A percentile compares a stretch with the other conserved stretches of the same genome.
Evolutionary conservation across 2,329 filamentous ascomycete genomes (phyloP).

Genomic region (Thermothelomyces thermophilus): DNA sequence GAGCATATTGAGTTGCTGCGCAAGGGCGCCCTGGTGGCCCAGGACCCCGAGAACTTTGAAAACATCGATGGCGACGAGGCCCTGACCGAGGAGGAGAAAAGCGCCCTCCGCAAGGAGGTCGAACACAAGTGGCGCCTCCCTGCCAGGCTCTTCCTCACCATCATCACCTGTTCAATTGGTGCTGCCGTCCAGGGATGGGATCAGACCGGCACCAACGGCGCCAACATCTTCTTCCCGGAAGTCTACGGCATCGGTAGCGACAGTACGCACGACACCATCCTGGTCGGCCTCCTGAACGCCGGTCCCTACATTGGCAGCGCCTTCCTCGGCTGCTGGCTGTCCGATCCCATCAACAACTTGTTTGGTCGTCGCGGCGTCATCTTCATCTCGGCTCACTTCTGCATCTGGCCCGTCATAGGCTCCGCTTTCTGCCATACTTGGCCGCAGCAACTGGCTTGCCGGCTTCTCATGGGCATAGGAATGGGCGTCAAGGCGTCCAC

Average conservation of each 20-base stretch:
- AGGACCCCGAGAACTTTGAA: conserved; percentile 58
- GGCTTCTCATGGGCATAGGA: conserved; percentile 68
- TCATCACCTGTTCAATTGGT: conserved; percentile 60
- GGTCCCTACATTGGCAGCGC: conserved; percentile 44
- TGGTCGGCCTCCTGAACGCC: conserved; percentile 62
- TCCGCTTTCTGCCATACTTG: conserved; percentile 65
- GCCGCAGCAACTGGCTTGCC: conserved; percentile 62
- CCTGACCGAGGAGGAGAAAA: conserved; percentile 54
- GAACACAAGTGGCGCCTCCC: conserved; percentile 64
- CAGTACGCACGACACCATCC: conserved; percentile 32
- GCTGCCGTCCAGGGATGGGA: conserved; percentile 67
- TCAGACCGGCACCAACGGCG: conserved; percentile 57
- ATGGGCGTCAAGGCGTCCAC: conserved; percentile 69
- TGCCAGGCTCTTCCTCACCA: conserved; percentile 56
- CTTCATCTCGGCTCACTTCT: conserved; percentile 68
- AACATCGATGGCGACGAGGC: conserved; percentile 49
- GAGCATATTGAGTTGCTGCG: conserved; percentile 54
- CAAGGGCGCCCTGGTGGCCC: conserved; percentile 68
- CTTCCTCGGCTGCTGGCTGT: conserved; percentile 56
- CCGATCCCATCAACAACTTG: conserved; percentile 47
- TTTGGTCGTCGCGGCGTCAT: conserved; percentile 53
- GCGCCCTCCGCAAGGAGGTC: conserved; percentile 53
- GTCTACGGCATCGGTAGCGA: conserved; percentile 42
- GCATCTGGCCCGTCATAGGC: conserved; percentile 63
- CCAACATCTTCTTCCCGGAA: conserved; percentile 54